Base-by-base conservation (phyloP, 768 basidiomycete species). In the Suillus cothurnatus region DNA sequence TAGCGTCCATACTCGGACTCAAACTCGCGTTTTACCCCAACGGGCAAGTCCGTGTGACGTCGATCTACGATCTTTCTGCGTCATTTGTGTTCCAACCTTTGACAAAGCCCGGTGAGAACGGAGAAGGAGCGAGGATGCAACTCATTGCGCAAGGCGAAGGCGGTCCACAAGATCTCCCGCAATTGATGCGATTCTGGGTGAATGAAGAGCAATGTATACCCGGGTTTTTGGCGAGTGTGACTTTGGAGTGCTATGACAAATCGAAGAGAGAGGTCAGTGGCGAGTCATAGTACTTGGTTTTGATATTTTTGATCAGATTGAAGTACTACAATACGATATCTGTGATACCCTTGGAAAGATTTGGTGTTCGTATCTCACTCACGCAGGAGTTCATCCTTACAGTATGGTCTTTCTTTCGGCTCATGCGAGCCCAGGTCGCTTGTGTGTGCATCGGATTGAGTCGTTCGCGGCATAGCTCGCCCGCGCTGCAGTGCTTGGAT, bases 1-100 rank as follows among this genome's bases (percentile, higher is more conserved):
- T 98, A 65, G 89, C 91, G 5, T 89, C 92, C 0, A 90, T 99
- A 58, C 85, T 98, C 0, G 97, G 96, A 7, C 89, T 95, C 73
- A 94, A 97, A 71, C 85, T 98, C 59, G 89, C 91, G 1, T 97
- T 98, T 74, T 93, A 93, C 72, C 92, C 91, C 19, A 94, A 94
- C 60, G 96, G 95, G 0, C 88, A 94, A 69, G 90, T 98, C 58
- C 85, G 93, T 26, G 88, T 97, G 66, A 96, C 95, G 6, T 92
- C 91, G n/a, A 84, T 93, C 70, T 98, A 91, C 78, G 95, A 97
- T 67, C 86, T 93, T 7, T 85, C 85, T 61, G 92, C 94, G 34
- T 89, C 91, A 57, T 96, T 97, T 73, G 91, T 95, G 36, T 94
- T 99, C 75, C 88, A 89, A 73, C 90, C 92, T 2, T 74, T 74